phyloP scores from a whole-genome alignment of 78 protist genomes.

The Dictyostelium citrinum region DNA sequence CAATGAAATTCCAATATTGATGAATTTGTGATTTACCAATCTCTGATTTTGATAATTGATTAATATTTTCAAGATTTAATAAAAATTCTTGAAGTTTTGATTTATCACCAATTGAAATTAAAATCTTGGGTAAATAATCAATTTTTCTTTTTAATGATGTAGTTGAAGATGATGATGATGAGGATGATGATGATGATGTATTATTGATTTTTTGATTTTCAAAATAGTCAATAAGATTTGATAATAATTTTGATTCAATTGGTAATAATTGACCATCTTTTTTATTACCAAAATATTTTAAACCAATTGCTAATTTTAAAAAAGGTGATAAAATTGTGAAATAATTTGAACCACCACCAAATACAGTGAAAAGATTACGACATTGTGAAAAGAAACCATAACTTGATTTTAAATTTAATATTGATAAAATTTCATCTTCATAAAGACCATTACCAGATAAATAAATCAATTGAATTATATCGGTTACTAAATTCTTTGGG shows the following conservation, averaged over 20 bases:
- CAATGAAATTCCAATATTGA: conserved; percentile 14
- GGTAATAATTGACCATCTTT: background rate
- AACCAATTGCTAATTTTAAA: background rate
- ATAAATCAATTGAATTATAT: background rate
- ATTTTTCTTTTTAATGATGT: background rate
- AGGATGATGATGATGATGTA: no score
- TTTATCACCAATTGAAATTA: background rate
- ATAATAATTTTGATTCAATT: background rate
- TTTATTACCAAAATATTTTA: background rate
- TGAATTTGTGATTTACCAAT: background rate
- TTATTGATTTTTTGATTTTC: background rate
- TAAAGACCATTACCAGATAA: conserved; percentile 24
- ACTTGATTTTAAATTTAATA: background rate
- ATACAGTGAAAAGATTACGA: background rate
- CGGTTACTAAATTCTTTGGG: background rate
- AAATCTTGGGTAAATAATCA: background rate
- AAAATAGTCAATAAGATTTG: background rate
- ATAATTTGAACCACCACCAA: conserved; percentile 1
- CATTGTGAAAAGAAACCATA: conserved; percentile 35
- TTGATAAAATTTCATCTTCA: conserved; percentile 27
- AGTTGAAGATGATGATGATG: background rate
- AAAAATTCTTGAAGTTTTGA: background rate
- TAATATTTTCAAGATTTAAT: background rate
- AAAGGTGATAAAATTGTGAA: background rate
- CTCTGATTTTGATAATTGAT: background rate